These are phyloP conservation scores for Obelidium mucronatum DNA, from an alignment of 192 early-diverging fungal species.

Conservation along the genomic window DNA sequence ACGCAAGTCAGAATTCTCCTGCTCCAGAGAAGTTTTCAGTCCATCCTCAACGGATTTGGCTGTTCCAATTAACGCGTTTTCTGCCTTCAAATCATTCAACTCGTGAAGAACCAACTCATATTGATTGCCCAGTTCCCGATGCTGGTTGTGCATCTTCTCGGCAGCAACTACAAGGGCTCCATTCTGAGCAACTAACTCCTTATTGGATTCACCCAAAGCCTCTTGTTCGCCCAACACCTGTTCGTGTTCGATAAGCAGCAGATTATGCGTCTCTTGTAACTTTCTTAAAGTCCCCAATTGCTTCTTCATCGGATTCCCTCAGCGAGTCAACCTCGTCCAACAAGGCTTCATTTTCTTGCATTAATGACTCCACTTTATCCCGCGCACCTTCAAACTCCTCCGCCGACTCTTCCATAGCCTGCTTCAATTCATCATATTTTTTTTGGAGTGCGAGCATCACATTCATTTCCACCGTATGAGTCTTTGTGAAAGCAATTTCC, in stretches of 20 bases:
- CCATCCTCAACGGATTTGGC: slow-evolving; percentile 7
- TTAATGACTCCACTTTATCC: not conserved
- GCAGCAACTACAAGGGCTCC: not conserved
- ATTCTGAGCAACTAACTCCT: not conserved
- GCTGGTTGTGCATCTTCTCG: not conserved
- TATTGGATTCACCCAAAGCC: not conserved
- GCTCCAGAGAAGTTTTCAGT: slow-evolving; percentile 5
- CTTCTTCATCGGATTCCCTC: not conserved
- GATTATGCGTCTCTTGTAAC: not conserved
- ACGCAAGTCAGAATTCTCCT: slow-evolving; percentile 20
- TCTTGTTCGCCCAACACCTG: slow-evolving; percentile 6
- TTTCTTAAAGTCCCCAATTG: not conserved
- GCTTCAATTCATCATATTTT: not conserved
- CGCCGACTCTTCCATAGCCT: not conserved
- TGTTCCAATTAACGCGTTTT: slow-evolving; percentile 15
- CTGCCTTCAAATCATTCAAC: slow-evolving; percentile 2
- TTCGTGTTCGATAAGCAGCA: slow-evolving; percentile 20
- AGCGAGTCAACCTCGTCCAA: not conserved
- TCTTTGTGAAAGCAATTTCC: not conserved
- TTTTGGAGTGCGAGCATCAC: slow-evolving; percentile 14
- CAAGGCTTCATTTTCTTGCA: not conserved
- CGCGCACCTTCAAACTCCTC: not conserved
- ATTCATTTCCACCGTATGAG: not conserved
- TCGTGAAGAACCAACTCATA: not conserved
- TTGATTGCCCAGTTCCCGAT: not conserved